Conservation (phyloP, 805 yeast species). For the Wickerhamiella slavikovae region DNA sequence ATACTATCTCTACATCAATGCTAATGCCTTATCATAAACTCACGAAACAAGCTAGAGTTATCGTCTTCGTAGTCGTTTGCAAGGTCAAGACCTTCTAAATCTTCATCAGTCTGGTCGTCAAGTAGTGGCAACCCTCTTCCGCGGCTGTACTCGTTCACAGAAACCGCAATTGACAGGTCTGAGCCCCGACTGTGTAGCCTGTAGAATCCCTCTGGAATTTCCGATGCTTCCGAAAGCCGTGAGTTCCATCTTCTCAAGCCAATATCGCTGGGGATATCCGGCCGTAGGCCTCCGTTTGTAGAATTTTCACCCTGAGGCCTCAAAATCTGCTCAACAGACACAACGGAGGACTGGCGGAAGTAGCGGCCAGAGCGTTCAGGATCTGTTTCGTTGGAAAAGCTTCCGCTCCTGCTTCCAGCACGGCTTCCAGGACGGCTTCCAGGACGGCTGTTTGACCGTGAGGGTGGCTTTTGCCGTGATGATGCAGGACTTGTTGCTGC, state of each 20-base stretch:
- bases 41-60: constrained; percentile 7
- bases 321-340: too few species aligned
- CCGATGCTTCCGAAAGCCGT: constrained; percentile 8
- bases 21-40: too few species aligned
- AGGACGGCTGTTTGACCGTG: too few species aligned
- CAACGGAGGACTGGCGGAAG: constrained; percentile 12
- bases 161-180: constrained; percentile 7
- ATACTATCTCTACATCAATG: too few species aligned
- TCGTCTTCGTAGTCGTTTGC: constrained; percentile 11
- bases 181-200: constrained; percentile 7
- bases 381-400: too few species aligned
- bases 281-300: constrained; percentile 12
- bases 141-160: constrained; percentile 9
- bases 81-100: constrained; percentile 7
- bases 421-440: too few species aligned
- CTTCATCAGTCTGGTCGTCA: background rate
- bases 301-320: too few species aligned
- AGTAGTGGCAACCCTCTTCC: constrained; percentile 2
- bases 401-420: constrained; percentile 4
- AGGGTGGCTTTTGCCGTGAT: too few species aligned
- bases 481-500: too few species aligned
- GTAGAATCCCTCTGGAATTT: constrained; percentile 7
- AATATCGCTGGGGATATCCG: constrained; percentile 5
- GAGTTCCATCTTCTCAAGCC: constrained; percentile 7
- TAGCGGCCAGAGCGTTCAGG: too few species aligned